Base-by-base conservation (phyloP, 495 filamentous ascomycete genomes). In the Penicillium waksmanii region DNA sequence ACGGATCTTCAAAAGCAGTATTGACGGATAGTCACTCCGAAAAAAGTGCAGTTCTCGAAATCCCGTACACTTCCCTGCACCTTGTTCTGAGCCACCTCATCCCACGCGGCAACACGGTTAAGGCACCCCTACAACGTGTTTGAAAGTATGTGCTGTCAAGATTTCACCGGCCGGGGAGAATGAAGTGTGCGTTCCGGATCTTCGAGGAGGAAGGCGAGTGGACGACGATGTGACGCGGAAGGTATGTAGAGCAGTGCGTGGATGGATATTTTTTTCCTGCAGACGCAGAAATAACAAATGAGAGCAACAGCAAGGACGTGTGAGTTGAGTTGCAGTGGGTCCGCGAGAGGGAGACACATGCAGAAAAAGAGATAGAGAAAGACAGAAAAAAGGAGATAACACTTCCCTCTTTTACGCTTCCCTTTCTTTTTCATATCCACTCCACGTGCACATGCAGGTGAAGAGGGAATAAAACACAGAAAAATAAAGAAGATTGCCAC, bases 401-500 rank as follows among this genome's bases (percentile, higher is more conserved):
- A n/a, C 36, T 4, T 38, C 10, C 2, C 36, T 38, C 15, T n/a
- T 38, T 38, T 38, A 8, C 6, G 27, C 36, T 40, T 40, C n/a
- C 36, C 12, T 6, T 40, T n/a, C 36, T 13, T 13, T 40, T 40
- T 40, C 27, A 31, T 38, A 12, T n/a, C 15, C 36, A n/a, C 15
- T 5, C 11, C 36, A 38, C 11, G 42, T 44, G n/a, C 17, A 17
- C 21, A 15, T 27, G 46, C 57, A 51, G 46, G 35, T 42, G 54
- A 27, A 34, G 36, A 49, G 51, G 54, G 18, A 55, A 58, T 51
- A 63, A 68, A 65, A 63, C 53, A 62, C 55, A n/a, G 42, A 17
- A 58, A 55, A 61, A 65, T 34, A 21, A 59, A 67, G 63, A 47
- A 67, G 56, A 69, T 59, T 57, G 54, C 68, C 68, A 31, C 68